Conservation (phyloP, 225 moss, liverwort and hornwort genomes). For the Ulota crispa region DNA sequence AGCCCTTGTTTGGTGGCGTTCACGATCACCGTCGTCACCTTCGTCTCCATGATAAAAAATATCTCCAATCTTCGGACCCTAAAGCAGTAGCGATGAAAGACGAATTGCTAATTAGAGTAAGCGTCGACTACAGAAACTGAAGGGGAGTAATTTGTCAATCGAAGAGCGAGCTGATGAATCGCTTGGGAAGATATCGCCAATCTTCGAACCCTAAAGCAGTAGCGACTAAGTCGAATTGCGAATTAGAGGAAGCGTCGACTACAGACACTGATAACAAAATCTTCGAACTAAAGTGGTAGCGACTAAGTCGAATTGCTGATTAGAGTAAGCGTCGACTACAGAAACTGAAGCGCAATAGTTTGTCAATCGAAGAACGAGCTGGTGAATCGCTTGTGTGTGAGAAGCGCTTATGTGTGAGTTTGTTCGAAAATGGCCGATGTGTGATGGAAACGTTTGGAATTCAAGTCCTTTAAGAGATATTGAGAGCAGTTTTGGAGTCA, state of each 20-base stretch:
- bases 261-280: too few relatives aligned
- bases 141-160: not conserved
- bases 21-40: constrained; percentile 28
- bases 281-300: too few relatives aligned
- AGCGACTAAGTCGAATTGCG: too few relatives aligned
- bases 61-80: not conserved
- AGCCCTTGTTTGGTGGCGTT: constrained; percentile 19
- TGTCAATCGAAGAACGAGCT: not conserved
- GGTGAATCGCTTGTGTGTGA: too few relatives aligned
- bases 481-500: not conserved
- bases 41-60: not conserved
- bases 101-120: not conserved
- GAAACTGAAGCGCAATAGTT: not conserved
- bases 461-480: not conserved
- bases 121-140: not conserved
- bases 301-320: not conserved
- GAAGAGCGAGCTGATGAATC: not conserved
- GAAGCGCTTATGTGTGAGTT: too few relatives aligned
- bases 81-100: not conserved
- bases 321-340: not conserved
- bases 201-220: too few relatives aligned
- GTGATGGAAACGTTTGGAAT: not conserved
- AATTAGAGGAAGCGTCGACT: too few relatives aligned
- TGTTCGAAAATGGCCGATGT: not conserved
- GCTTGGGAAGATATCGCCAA: too few relatives aligned